A percentile compares a stretch with the other conserved stretches of the same genome.
Evolutionary conservation across 768 basidiomycete species (phyloP).

Genomic region (Russula ochroleuca): DNA sequence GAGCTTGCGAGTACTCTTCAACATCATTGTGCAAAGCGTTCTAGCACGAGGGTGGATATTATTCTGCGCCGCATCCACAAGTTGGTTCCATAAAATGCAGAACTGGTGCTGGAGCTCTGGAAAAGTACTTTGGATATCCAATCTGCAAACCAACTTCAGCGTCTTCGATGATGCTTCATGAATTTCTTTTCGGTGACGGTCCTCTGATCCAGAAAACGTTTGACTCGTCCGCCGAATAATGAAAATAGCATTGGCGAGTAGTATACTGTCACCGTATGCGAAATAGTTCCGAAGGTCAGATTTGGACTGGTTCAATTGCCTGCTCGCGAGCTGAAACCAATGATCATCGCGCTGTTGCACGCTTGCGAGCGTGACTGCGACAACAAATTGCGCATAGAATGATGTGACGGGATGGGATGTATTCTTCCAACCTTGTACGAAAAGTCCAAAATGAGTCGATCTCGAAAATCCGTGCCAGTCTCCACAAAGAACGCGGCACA

Average conservation of each 20-base stretch:
- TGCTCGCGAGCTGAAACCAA: conserved; percentile 2
- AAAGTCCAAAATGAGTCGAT: conserved; percentile 10
- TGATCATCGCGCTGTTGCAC: not conserved
- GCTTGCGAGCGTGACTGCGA: not conserved
- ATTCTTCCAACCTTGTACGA: not conserved
- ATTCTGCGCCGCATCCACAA: not conserved
- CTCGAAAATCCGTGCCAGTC: conserved; percentile 3
- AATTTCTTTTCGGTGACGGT: not conserved
- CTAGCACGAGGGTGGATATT: not conserved
- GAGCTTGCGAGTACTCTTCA: conserved; percentile 13
- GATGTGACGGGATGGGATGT: not conserved
- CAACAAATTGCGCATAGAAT: not conserved
- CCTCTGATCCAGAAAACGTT: not conserved
- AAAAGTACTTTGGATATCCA: not conserved
- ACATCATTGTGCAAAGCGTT: not conserved
- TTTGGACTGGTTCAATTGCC: no score
- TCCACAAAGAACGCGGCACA: not conserved
- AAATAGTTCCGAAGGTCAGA: not conserved
- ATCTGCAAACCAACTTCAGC: not conserved
- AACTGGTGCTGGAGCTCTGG: conserved; percentile 1
- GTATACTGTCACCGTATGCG: not conserved
- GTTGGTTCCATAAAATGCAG: conserved; percentile 7
- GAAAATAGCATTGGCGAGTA: not conserved
- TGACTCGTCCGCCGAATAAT: not conserved
- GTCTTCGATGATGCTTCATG: not conserved